These are phyloP conservation scores for Solanum hybrid DNA, from an alignment of 305 asterid species.

Conservation along the genomic window DNA sequence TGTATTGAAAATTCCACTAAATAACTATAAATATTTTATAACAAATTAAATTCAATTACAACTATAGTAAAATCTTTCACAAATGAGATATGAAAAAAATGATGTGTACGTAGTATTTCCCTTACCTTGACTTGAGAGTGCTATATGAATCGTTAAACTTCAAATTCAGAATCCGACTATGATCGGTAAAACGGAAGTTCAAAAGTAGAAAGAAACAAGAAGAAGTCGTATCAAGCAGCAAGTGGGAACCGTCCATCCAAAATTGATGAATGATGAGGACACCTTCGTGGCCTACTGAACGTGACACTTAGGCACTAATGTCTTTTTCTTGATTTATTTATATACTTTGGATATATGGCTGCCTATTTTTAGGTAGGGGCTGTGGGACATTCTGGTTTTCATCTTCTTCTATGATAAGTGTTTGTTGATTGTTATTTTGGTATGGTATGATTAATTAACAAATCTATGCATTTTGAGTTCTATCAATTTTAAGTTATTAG, in stretches of 20 bases:
- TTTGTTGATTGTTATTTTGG: background rate
- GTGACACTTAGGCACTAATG: background rate
- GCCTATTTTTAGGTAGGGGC: background rate
- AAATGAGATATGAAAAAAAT: background rate
- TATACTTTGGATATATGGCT: background rate
- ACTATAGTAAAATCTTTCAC: background rate
- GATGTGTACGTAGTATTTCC: background rate
- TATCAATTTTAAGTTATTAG: background rate
- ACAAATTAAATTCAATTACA: background rate
- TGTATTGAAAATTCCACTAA: background rate
- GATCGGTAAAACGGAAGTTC: background rate
- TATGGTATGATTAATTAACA: background rate
- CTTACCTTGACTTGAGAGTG: background rate
- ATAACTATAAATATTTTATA: background rate
- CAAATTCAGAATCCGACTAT: background rate
- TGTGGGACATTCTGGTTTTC: background rate
- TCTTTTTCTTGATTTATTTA: background rate
- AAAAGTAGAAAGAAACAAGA: background rate
- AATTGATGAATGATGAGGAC: background rate
- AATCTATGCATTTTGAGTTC: background rate
- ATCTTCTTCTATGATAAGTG: background rate
- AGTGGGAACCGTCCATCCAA: conserved; percentile 8
- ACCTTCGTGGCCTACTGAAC: background rate
- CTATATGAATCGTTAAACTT: background rate
- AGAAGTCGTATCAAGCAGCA: background rate